Evolutionary conservation across 129 eudicot species (phyloP).

Genomic region (Saussurea involucrata): DNA sequence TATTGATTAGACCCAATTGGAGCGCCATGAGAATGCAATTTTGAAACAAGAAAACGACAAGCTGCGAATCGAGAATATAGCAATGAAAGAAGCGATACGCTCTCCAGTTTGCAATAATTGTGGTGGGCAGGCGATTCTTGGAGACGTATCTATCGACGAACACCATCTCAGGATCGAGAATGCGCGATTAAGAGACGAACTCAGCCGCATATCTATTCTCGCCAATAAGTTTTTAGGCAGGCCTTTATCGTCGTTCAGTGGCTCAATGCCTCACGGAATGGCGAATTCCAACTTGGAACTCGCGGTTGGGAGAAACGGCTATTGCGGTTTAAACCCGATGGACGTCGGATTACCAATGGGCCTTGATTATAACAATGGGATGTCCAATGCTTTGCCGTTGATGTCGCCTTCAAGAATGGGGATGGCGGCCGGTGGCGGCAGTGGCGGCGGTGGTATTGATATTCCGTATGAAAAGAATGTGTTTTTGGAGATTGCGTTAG

Average conservation of each 20-base stretch:
- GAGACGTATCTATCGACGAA: constrained; percentile 58
- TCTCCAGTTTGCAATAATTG: constrained; percentile 62
- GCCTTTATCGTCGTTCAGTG: constrained; percentile 40
- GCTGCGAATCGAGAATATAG: constrained; percentile 61
- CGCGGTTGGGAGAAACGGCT: constrained; percentile 60
- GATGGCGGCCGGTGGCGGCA: constrained; percentile 9
- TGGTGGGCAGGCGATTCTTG: constrained; percentile 73
- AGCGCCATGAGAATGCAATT: constrained; percentile 62
- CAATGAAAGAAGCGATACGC: constrained; percentile 67
- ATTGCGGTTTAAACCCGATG: constrained; percentile 43
- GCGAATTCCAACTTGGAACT: constrained; percentile 54
- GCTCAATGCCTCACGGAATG: constrained; percentile 28
- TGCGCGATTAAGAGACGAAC: constrained; percentile 73
- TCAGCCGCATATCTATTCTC: constrained; percentile 50
- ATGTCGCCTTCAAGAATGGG: constrained; percentile 39
- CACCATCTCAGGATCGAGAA: constrained; percentile 65
- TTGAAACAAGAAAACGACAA: constrained; percentile 75
- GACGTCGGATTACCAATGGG: constrained; percentile 62
- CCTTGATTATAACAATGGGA: constrained; percentile 49
- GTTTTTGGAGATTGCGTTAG: constrained; percentile 56
- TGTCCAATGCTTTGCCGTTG: constrained; percentile 34
- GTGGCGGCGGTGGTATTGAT: constrained; percentile 28
- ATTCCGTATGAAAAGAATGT: constrained; percentile 48
- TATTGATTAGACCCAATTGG: constrained; percentile 57
- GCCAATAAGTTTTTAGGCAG: constrained; percentile 59